Evolutionary conservation across 345 rosid species (phyloP).

Genomic region (Lepidium aucheri): DNA sequence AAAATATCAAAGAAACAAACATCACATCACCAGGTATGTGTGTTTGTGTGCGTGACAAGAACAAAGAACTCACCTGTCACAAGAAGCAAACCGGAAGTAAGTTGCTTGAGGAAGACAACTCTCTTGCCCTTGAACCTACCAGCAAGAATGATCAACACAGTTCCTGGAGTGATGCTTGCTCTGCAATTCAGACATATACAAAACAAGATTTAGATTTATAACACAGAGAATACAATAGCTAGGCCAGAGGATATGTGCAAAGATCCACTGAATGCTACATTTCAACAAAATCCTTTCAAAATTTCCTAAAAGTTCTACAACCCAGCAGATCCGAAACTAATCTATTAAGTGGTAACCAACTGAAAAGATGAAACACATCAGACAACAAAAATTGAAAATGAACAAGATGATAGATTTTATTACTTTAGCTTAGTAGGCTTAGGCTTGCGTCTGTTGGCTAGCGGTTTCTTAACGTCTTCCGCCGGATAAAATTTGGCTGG

Average conservation of each 20-base stretch:
- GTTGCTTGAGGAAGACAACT: slow-evolving; percentile 82
- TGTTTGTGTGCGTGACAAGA: no score
- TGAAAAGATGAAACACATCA: neutral
- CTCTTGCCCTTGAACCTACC: slow-evolving; percentile 94
- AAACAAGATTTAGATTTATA: neutral
- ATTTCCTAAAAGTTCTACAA: neutral
- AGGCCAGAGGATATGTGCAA: neutral
- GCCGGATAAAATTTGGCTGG: slow-evolving; percentile 57
- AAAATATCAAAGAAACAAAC: neutral
- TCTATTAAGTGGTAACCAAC: neutral
- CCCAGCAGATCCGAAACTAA: neutral
- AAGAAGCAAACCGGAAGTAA: slow-evolving; percentile 58
- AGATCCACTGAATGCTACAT: neutral
- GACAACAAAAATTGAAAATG: neutral
- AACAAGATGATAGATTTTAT: neutral
- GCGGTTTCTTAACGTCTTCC: slow-evolving; percentile 83
- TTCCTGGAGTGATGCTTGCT: slow-evolving; percentile 68
- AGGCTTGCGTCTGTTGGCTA: slow-evolving; percentile 60
- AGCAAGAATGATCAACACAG: slow-evolving; percentile 69
- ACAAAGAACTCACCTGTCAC: slow-evolving; percentile 32
- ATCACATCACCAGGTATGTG: neutral
- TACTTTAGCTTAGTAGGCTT: slow-evolving; percentile 57
- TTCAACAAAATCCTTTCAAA: neutral
- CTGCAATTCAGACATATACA: slow-evolving; percentile 22
- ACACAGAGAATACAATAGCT: neutral